These are phyloP conservation scores for Hanseniaspora taiwanica DNA, from an alignment of 805 yeast species.

Conservation along the genomic window DNA sequence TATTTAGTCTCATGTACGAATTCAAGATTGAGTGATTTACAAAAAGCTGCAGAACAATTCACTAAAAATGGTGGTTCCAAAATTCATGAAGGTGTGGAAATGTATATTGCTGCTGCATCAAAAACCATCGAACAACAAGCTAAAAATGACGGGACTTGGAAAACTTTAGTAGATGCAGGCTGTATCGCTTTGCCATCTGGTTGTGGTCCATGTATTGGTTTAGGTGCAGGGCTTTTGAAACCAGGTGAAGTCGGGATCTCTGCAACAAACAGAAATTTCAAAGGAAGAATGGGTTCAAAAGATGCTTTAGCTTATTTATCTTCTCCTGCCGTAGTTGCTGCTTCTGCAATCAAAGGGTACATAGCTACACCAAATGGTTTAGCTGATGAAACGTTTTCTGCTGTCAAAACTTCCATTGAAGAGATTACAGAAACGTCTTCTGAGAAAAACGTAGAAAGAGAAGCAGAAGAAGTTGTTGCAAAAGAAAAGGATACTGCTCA, in stretches of 20 bases:
- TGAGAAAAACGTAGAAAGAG: conserved; percentile 17
- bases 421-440: conserved; percentile 9
- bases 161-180: conserved; percentile 78
- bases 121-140: conserved; percentile 89
- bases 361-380: conserved; percentile 89
- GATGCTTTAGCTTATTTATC: conserved; percentile 94
- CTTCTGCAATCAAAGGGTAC: conserved; percentile 90
- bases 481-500: conserved; percentile 22
- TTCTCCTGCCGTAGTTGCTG: conserved; percentile 97
- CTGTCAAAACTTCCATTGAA: conserved; percentile 28
- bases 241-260: conserved; percentile 97
- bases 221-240: conserved; percentile 85
- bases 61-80: conserved; percentile 63
- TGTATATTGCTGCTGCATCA: conserved; percentile 96
- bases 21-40: conserved; percentile 81
- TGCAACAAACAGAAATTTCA: conserved; percentile 96
- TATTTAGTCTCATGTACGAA: conserved; percentile 97
- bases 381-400: conserved; percentile 37
- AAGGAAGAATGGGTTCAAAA: conserved; percentile 97
- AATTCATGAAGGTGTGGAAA: conserved; percentile 82
- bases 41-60: conserved; percentile 89
- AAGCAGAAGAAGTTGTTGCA: conserved; percentile 18
- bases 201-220: conserved; percentile 98
- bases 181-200: conserved; percentile 95
- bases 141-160: conserved; percentile 85